These are phyloP conservation scores for Geosmithia morbida DNA, from an alignment of 2,329 filamentous ascomycete species.

Conservation along the genomic window DNA sequence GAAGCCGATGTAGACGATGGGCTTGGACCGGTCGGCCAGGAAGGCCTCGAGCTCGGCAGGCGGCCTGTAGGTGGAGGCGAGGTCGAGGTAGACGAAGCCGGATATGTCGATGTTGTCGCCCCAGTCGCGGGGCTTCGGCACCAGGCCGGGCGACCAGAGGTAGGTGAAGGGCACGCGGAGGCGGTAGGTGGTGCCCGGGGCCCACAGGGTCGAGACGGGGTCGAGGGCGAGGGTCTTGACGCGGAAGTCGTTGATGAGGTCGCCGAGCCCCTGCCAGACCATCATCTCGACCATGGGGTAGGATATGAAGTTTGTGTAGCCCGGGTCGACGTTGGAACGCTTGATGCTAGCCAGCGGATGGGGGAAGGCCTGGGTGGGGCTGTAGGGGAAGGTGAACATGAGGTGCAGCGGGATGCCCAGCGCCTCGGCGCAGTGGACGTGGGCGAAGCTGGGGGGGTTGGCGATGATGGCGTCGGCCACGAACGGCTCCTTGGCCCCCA, in stretches of 20 bases:
- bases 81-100: constrained; percentile 66
- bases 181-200: constrained; percentile 57
- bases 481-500: constrained; percentile 46
- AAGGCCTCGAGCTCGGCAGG: constrained; percentile 41
- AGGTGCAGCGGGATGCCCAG: constrained; percentile 65
- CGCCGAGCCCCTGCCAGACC: constrained; percentile 80
- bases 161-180: constrained; percentile 66
- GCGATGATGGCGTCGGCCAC: constrained; percentile 72
- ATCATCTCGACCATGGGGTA: constrained; percentile 75
- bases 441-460: constrained; percentile 66
- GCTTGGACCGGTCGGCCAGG: constrained; percentile 35
- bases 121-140: constrained; percentile 57
- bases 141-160: constrained; percentile 51
- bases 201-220: constrained; percentile 63
- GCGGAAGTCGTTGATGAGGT: constrained; percentile 63
- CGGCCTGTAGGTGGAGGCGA: constrained; percentile 46
- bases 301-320: constrained; percentile 67
- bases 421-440: constrained; percentile 67
- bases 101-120: constrained; percentile 56
- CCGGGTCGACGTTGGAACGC: constrained; percentile 53
- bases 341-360: constrained; percentile 68
- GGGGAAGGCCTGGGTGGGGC: constrained; percentile 59
- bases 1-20: constrained; percentile 62
- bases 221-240: constrained; percentile 55
- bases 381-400: constrained; percentile 83